These are phyloP conservation scores for Phyllosticta citriasiana DNA, from an alignment of 2,329 filamentous ascomycete species.

Conservation along the genomic window DNA sequence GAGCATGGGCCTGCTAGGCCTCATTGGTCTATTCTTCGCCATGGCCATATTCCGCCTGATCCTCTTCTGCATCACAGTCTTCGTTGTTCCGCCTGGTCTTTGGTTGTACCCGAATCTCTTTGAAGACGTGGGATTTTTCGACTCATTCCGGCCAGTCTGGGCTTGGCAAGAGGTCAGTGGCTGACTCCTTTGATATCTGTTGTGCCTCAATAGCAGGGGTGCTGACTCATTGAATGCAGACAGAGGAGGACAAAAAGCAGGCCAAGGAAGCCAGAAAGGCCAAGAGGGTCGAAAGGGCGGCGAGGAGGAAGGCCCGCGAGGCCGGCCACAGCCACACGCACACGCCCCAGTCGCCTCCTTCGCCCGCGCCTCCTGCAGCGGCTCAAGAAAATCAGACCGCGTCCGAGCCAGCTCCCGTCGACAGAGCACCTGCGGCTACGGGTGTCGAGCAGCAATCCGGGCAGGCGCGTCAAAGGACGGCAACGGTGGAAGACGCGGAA, in stretches of 20 bases:
- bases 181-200: neutral
- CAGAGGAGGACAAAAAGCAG: conserved; percentile 30
- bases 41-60: conserved; percentile 98
- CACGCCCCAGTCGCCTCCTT: conserved; percentile 20
- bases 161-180: conserved; percentile 86
- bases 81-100: conserved; percentile 72
- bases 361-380: conserved; percentile 17
- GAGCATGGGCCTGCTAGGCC: conserved; percentile 81
- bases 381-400: conserved; percentile 4
- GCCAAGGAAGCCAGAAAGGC: conserved; percentile 18
- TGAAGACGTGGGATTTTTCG: conserved; percentile 96
- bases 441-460: conserved; percentile 4
- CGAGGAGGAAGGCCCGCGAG: conserved; percentile 17
- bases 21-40: conserved; percentile 87
- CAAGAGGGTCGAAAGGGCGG: conserved; percentile 12
- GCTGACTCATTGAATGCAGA: conserved; percentile 15
- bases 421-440: conserved; percentile 1
- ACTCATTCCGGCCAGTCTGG: conserved; percentile 93
- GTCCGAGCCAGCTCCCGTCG: neutral
- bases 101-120: conserved; percentile 98
- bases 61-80: conserved; percentile 86
- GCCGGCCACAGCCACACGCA: conserved; percentile 14
- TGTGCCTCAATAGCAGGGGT: neutral
- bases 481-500: conserved; percentile 29
- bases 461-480: conserved; percentile 20